Evolutionary conservation across 169 alveolate genomes (phyloP).

Genomic region (Perkinsus chesapeaki): DNA sequence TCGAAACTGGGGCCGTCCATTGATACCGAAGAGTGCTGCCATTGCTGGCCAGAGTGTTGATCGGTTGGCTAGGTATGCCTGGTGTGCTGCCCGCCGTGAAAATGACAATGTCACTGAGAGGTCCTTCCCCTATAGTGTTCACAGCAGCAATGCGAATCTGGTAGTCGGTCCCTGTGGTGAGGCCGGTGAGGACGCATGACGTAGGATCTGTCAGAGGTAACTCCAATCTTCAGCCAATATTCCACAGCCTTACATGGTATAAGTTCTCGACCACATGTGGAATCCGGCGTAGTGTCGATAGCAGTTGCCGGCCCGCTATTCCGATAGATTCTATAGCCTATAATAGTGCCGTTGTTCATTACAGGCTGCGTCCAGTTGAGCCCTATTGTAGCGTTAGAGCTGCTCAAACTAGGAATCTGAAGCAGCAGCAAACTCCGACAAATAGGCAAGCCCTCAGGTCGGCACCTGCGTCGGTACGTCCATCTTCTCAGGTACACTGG

Average conservation of each 20-base stretch:
- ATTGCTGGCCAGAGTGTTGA: not conserved
- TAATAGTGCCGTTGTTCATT: not conserved
- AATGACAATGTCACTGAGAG: not conserved
- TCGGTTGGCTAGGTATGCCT: not conserved
- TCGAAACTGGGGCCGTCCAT: not conserved
- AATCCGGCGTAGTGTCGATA: not conserved
- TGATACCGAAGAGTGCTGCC: not conserved
- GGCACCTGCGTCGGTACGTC: not conserved
- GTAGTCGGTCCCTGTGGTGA: not conserved
- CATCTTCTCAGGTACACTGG: not conserved
- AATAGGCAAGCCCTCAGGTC: not conserved
- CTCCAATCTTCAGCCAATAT: not conserved
- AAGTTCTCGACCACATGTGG: not conserved
- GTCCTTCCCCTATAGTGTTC: constrained; percentile 5
- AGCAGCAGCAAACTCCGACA: not conserved
- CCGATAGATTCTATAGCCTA: not conserved
- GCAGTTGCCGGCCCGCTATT: not conserved
- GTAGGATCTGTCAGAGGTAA: not conserved
- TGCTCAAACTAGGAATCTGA: not conserved
- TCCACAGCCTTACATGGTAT: not conserved
- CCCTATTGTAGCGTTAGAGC: not conserved
- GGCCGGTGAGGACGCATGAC: not conserved
- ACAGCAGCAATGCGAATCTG: constrained; percentile 6
- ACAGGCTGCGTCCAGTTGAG: not conserved
- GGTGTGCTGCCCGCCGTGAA: not conserved